Conservation (phyloP, 805 yeast genomes). For the Spathaspora gorwiae region DNA sequence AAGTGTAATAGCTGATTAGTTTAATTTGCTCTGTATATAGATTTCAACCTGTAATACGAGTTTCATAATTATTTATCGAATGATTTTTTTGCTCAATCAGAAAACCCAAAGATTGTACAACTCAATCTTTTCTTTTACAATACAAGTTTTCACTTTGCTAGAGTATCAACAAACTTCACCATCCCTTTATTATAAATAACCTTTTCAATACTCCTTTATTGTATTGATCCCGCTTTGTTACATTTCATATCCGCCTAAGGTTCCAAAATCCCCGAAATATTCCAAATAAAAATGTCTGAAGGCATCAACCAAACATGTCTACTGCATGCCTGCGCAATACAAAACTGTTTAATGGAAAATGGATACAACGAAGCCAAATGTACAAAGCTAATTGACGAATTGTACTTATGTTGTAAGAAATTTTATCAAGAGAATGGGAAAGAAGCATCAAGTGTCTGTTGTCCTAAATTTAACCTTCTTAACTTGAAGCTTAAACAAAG, state of each 20-base stretch:
- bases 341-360: conserved; percentile 62
- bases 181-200: no score
- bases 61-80: no score
- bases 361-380: conserved; percentile 75
- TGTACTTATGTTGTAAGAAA: conserved; percentile 69
- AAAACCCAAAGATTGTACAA: no score
- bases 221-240: no score
- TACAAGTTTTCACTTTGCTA: no score
- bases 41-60: neutral
- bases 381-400: conserved; percentile 57
- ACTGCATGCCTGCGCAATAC: conserved; percentile 77
- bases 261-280: no score
- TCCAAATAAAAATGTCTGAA: conserved; percentile 4
- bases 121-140: no score
- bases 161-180: no score
- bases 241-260: no score
- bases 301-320: conserved; percentile 50
- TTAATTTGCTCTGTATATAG: conserved; percentile 3
- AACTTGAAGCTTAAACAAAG: conserved; percentile 65
- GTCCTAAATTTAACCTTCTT: conserved; percentile 67
- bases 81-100: no score
- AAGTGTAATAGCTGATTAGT: conserved; percentile 2
- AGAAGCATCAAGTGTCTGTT: conserved; percentile 63
- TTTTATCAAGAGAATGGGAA: conserved; percentile 61
- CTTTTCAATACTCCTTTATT: no score